Conservation (phyloP, 441 rosid species). For the Aleurites moluccanus region DNA sequence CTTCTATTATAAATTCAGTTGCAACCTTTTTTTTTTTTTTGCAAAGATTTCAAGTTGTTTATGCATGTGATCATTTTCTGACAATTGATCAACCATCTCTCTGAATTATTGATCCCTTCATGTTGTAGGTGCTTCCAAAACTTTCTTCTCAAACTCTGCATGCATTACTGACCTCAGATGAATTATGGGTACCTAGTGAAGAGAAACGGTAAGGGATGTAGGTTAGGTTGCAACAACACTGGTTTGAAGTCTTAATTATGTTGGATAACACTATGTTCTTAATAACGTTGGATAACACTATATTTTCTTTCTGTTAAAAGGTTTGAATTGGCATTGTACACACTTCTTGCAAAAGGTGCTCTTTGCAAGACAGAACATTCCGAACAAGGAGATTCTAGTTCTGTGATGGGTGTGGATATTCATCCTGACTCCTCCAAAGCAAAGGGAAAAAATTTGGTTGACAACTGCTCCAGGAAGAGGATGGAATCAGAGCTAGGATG, state of each 20-base stretch:
- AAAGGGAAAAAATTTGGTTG: slow-evolving; percentile 53
- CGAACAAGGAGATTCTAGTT: slow-evolving; percentile 49
- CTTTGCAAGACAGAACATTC: slow-evolving; percentile 54
- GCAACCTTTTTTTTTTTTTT: neutral
- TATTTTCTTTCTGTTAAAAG: slow-evolving; percentile 41
- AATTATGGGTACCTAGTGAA: slow-evolving; percentile 88
- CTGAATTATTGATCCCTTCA: slow-evolving; percentile 17
- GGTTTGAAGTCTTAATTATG: slow-evolving; percentile 17
- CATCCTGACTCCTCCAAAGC: slow-evolving; percentile 50
- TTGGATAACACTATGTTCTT: too few relatives aligned
- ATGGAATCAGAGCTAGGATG: slow-evolving; percentile 59
- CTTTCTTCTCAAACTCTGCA: slow-evolving; percentile 87
- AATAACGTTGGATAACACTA: slow-evolving; percentile 23
- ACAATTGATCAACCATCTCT: slow-evolving; percentile 17
- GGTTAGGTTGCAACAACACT: slow-evolving; percentile 16
- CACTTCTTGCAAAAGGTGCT: slow-evolving; percentile 73
- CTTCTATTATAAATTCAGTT: neutral
- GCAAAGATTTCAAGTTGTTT: neutral
- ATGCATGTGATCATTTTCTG: slow-evolving; percentile 1
- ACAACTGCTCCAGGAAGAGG: slow-evolving; percentile 44
- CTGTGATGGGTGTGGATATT: slow-evolving; percentile 45
- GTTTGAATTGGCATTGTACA: slow-evolving; percentile 81
- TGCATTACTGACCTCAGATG: slow-evolving; percentile 92
- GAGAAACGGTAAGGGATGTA: slow-evolving; percentile 71
- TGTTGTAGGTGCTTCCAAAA: slow-evolving; percentile 81